A percentile compares a stretch with the other conserved stretches of the same genome.
Conservation (phyloP, 306 rosid genomes). For the Lupinus albus region DNA sequence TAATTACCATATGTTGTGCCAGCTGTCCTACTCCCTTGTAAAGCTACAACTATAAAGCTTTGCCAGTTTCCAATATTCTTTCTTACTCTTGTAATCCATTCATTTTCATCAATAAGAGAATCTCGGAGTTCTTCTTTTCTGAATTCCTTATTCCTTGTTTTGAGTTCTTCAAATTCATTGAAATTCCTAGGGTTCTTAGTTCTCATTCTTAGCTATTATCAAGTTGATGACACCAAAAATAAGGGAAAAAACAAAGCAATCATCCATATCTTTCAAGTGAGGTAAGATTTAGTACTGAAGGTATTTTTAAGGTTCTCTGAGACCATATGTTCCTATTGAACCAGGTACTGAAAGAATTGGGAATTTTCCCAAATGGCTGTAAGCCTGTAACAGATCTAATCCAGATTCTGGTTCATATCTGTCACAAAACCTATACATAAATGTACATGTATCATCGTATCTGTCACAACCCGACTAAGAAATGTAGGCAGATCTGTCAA, state of each 20-base stretch:
- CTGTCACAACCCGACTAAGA: no score
- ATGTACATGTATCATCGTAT: not conserved
- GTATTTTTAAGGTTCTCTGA: not conserved
- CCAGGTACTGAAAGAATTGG: not conserved
- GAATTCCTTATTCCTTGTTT: no score
- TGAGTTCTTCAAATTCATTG: no score
- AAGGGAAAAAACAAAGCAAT: not conserved
- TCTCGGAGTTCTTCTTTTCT: no score
- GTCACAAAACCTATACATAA: slow-evolving; percentile 16
- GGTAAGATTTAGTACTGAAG: not conserved
- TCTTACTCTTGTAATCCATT: no score
- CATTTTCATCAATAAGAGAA: no score
- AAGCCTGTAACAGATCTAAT: not conserved
- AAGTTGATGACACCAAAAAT: not conserved
- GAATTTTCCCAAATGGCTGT: slow-evolving; percentile 1
- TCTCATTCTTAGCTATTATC: no score
- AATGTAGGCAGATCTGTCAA: slow-evolving; percentile 9
- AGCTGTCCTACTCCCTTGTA: no score
- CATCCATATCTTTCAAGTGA: not conserved
- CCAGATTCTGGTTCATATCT: not conserved
- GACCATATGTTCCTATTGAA: not conserved
- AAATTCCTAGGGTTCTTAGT: no score
- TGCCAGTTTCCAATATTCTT: no score
- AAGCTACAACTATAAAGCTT: no score
- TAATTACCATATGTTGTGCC: no score